Evolutionary conservation across 805 yeast species (phyloP), one percentile per base, ranked within the genome.

Genomic region (Barnettozyma siamensis): DNA sequence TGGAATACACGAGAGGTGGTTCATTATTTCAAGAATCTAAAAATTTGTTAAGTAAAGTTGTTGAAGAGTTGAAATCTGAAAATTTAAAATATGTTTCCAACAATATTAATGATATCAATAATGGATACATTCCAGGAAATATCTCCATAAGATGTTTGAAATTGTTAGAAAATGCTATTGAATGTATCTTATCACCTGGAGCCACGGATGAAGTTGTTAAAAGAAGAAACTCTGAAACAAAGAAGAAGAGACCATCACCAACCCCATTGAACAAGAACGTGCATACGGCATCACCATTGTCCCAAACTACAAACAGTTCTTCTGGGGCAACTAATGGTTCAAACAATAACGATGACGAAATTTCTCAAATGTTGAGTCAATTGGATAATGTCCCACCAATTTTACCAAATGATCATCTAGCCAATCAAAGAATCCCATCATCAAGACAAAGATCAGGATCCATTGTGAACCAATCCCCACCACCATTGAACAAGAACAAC

Each of bases 1-100:
- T 88, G 42, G 96, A 88, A 47, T 87, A 85, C 56, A 79, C 86
- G 2, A 78, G 86, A 56, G 88, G 88, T 30, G 95, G 96, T 0
- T 80, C 91, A 2, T 62, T 88, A 41, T 79, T 81, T 55, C 84
- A 78, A 54, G 88, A 80, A 38, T 77, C 81, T 55, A 82, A 78
- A 49, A 69, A 62, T 27, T 63, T 84, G 36, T 61, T 88, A 35
- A 60, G 67, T 17, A 72, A 66, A 24, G 68, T 78, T 3, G 60
- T 81, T 2, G 62, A 66, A 18, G 75, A 72, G 37, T 62, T 83
- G 43, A 75, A 67, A 48, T 51, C 58, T 12, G 84, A 79, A 50
- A 71, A 39, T 30, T 38, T 28, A 44, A 47, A 32, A 46, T 77
- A 35, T 11, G 6, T 26, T 63, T 61, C 17, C 62, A 70, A 34